Percentiles rank a stretch among this genome's conserved stretches.
These are phyloP conservation scores for Avena eriantha DNA, from an alignment of 176 grass and related monocot genomes.

Conservation along the genomic window DNA sequence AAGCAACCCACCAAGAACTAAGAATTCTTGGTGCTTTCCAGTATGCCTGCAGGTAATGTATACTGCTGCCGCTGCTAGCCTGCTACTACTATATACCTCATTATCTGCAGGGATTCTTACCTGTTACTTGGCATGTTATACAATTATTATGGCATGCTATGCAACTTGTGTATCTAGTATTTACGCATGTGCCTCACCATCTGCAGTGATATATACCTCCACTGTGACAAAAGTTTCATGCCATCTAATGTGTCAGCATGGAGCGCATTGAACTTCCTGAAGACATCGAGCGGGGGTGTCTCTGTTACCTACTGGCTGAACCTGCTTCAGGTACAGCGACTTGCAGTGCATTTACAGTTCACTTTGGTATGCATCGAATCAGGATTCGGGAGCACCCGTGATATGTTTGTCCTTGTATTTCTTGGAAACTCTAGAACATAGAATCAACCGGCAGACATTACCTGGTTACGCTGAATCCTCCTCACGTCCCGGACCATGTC, in stretches of 20 bases:
- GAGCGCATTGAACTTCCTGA: conserved; percentile 90
- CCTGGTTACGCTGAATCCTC: conserved; percentile 84
- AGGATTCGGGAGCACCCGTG: background rate
- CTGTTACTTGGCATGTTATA: background rate
- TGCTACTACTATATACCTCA: no score
- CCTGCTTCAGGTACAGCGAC: conserved; percentile 68
- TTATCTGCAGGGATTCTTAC: no score
- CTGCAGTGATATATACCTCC: conserved; percentile 85
- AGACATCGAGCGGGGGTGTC: conserved; percentile 55
- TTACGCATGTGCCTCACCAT: background rate
- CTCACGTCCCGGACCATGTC: conserved; percentile 54
- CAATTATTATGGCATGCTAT: background rate
- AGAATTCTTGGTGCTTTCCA: conserved; percentile 81
- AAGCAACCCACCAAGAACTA: conserved; percentile 68
- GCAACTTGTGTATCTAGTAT: background rate
- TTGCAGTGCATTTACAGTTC: background rate
- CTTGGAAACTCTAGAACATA: conserved; percentile 58
- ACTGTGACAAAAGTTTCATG: conserved; percentile 71
- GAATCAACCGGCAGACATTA: conserved; percentile 50
- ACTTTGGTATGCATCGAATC: background rate
- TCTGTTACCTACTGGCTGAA: conserved; percentile 90
- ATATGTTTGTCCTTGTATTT: background rate
- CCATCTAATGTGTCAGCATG: conserved; percentile 74
- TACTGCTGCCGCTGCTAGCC: no score
- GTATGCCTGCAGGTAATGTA: conserved; percentile 65